Evolutionary conservation across 345 rosid genomes (phyloP), one percentile per base, ranked within the genome.

Genomic region (Laguncularia racemosa): DNA sequence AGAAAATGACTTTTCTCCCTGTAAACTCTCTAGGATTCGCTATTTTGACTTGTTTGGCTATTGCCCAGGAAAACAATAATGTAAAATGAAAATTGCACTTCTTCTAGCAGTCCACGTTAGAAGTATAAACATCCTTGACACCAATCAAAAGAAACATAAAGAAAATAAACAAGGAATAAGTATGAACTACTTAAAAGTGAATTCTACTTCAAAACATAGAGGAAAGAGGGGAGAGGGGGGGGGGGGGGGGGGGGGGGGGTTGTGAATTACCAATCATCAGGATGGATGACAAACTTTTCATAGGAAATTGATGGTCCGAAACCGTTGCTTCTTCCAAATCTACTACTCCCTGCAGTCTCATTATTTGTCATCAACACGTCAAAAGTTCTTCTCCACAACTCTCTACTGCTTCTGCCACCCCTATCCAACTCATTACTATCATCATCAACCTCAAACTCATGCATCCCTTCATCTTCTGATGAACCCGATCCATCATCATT

Each of bases 231-330:
- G 17, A 19, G 13, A 23, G 21, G 15, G 17, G 46, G 46, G 16
- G 17, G 40, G 10, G n/a, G 19, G 11, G 11, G 17, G n/a, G 13
- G 19, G 21, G 15, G 17, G 46, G 46, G 16, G 17, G 40, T 1
- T 33, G 40, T 33, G 3, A 2, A 0, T 57, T 60, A 78, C 80
- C 76, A 28, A 16, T 64, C 53, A 14, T 61, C 71, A n/a, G 78
- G 80, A 18, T 13, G 78, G 53, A 78, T 43, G 15, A 72, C 51
- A 1, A 9, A 67, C 14, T 53, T 20, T 3, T 7, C 63, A 4
- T 18, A 4, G 1, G 44, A 3, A 0, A 59, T 46, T n/a, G 68
- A 18, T 16, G 21, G 19, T 14, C n/a, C 9, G 3, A 20, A 44
- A 33, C 12, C 17, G 6, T 16, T 20, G 11, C 13, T 17, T 55